Evolutionary conservation across 257 asterid species (phyloP).

Genomic region (Knoxia roxburghii): DNA sequence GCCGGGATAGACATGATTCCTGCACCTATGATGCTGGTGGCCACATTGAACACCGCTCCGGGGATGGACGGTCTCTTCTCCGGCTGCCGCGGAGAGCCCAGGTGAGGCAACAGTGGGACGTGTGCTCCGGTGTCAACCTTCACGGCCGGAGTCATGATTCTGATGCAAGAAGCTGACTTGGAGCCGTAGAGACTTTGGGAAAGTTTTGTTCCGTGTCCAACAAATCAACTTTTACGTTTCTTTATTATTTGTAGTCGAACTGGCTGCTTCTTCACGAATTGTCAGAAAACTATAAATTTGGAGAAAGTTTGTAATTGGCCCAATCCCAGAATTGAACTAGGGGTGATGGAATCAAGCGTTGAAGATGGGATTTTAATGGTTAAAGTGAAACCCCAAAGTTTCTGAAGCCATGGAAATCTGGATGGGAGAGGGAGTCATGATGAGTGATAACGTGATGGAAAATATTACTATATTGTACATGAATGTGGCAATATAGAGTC

Average conservation of each 20-base stretch:
- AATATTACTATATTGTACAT: not conserved
- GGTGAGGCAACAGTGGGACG: slow-evolving; percentile 53
- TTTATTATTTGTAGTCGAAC: no score
- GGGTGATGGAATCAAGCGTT: no score
- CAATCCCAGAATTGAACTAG: no score
- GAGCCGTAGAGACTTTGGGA: not conserved
- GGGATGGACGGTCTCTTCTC: slow-evolving; percentile 36
- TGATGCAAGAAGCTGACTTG: not conserved
- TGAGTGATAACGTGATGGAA: not conserved
- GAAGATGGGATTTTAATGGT: no score
- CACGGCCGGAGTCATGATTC: slow-evolving; percentile 46
- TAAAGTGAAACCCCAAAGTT: no score
- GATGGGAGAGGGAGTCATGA: not conserved
- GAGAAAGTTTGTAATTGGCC: no score
- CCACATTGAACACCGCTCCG: slow-evolving; percentile 83
- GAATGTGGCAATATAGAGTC: slow-evolving; percentile 11
- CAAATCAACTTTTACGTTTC: not conserved
- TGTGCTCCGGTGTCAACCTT: slow-evolving; percentile 36
- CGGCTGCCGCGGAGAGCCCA: slow-evolving; percentile 1
- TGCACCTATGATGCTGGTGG: slow-evolving; percentile 92
- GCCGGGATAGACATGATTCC: slow-evolving; percentile 99
- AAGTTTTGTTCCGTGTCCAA: no score
- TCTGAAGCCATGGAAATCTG: no score
- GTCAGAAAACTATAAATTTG: no score
- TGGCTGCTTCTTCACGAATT: no score